Evolutionary conservation across 202 grass and related monocot species (phyloP).

Genomic region (Digitaria exilis): DNA sequence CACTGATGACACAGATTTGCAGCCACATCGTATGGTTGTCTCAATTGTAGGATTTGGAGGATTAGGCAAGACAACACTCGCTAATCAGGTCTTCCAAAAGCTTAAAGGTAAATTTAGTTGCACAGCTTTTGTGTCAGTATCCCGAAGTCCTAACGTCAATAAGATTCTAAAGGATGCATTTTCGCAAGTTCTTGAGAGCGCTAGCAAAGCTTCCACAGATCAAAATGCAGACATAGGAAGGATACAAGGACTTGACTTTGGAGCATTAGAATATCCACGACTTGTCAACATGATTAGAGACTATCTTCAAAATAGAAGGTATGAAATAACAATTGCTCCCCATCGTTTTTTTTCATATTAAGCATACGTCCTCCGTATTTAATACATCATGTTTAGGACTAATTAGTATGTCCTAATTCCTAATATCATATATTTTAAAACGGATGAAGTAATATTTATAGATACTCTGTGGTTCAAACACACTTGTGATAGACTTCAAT

Average conservation of each 20-base stretch:
- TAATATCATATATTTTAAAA: too few relatives aligned
- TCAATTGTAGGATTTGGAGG: slow-evolving; percentile 42
- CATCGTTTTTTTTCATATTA: too few relatives aligned
- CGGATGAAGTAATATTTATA: too few relatives aligned
- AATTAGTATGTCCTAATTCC: too few relatives aligned
- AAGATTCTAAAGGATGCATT: not conserved
- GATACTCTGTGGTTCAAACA: too few relatives aligned
- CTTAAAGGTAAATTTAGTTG: slow-evolving; percentile 13
- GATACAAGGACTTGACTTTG: too few relatives aligned
- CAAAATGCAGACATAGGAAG: too few relatives aligned
- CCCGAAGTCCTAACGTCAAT: not conserved
- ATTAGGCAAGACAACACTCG: slow-evolving; percentile 45
- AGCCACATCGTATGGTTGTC: not conserved
- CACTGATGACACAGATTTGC: not conserved
- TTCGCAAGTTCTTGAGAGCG: not conserved
- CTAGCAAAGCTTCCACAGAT: not conserved
- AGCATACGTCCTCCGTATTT: too few relatives aligned
- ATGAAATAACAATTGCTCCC: too few relatives aligned
- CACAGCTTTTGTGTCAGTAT: slow-evolving; percentile 27
- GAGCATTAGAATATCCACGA: too few relatives aligned
- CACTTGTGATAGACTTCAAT: too few relatives aligned
- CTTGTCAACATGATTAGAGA: slow-evolving; percentile 16
- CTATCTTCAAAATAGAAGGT: slow-evolving; percentile 24
- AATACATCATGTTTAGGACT: too few relatives aligned
- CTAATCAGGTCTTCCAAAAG: slow-evolving; percentile 19